Base-by-base conservation (phyloP, 1,139 yeast genomes). In the Candida pseudocylindracea region DNA sequence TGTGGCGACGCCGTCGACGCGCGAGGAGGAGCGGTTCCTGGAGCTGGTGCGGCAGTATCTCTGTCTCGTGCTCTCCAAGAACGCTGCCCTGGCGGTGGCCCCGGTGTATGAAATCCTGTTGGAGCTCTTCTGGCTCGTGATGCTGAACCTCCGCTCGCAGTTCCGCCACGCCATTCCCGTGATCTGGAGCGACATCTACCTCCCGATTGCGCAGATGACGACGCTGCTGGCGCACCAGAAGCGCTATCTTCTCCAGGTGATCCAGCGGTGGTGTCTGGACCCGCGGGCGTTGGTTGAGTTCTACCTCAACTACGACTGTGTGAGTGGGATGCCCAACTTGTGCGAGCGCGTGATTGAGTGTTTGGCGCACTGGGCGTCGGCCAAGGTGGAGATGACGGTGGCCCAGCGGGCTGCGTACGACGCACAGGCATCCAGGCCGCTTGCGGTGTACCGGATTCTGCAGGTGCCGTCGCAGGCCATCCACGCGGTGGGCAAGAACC, bases 271-370 rank as follows among this genome's bases (percentile, higher is more conserved):
- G 31, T 78, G 93, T 47, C 72, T 72, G 39, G 94, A 88, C 50
- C 93, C 96, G 28, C 63, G 93, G 40, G 76, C 92, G 28, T 59
- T 91, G 37, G 81, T 91, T 37, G 99, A 91, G 51, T 70, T 88
- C 39, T 91, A 85, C 47, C 63, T 91, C 44, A 91, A 91, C 50
- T 91, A 88, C 50, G 99, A 91, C 50, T 91, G 99, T 55, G 94
- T 83, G 48, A 64, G 75, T 12, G 58, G 67, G 7, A 67, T 75
- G 63, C 80, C 93, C 32, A 88, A 88, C 48, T 63, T 85, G 33
- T 81, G 88, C 49, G 98, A 91, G 51, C 63, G 69, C 35, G 57
- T 80, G 29, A 68, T 83, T 35, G 88, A 81, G 41, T 73, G 76
- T 42, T 58, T 88, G 41, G 76, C 93, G 6, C 69, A 67, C 41